Evolutionary conservation across 495 filamentous ascomycete species (phyloP).

Genomic region (Penicillium subrubescens): DNA sequence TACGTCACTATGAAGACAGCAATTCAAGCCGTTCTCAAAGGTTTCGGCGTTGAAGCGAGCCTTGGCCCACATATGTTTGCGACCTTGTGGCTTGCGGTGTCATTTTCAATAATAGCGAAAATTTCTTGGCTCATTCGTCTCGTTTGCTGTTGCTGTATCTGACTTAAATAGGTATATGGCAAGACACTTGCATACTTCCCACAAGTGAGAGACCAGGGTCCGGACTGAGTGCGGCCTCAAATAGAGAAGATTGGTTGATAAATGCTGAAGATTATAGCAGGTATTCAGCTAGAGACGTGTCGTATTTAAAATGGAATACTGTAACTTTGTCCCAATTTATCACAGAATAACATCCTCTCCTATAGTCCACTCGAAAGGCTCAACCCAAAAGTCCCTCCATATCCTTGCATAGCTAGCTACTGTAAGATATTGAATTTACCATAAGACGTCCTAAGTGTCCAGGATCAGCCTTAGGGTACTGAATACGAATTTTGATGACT

Average conservation of each 20-base stretch:
- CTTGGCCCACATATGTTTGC: not conserved
- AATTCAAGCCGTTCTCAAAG: not conserved
- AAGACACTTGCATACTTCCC: not conserved
- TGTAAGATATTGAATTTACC: not conserved
- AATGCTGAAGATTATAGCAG: slow-evolving; percentile 1
- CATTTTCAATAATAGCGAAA: not conserved
- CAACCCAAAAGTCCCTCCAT: not conserved
- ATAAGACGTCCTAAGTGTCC: not conserved
- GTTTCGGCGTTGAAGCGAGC: not conserved
- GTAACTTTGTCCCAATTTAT: not conserved
- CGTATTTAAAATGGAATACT: slow-evolving; percentile 4
- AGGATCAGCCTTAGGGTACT: not conserved
- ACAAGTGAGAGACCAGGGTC: not conserved
- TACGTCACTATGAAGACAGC: not conserved
- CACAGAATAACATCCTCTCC: not conserved
- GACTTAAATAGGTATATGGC: slow-evolving; percentile 1
- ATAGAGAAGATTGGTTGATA: too few relatives aligned
- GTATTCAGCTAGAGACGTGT: slow-evolving; percentile 1
- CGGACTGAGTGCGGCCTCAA: not conserved
- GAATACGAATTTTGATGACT: not conserved
- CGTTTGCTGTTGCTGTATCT: slow-evolving; percentile 1
- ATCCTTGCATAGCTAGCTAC: not conserved
- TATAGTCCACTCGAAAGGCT: not conserved
- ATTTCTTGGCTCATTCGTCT: not conserved
- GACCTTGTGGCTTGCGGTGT: not conserved